phyloP scores from a whole-genome alignment of 305 asterid genomes.

The Plantago coronopus region DNA sequence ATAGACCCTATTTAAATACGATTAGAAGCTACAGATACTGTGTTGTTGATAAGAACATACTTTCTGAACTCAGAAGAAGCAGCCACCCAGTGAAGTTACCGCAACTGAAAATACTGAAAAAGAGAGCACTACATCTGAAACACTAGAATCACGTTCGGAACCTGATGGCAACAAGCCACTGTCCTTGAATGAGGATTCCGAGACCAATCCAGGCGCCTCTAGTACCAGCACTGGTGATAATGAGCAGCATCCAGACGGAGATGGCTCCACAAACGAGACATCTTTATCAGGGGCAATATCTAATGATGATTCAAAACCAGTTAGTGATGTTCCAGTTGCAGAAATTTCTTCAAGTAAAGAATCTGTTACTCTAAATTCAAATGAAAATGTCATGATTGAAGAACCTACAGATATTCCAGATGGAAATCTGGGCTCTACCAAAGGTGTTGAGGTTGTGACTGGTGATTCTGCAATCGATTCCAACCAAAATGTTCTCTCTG shows the following conservation, averaged over 20 bases:
- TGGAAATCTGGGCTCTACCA: slow-evolving; percentile 34
- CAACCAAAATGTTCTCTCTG: slow-evolving; percentile 38
- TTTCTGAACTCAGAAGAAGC: slow-evolving; percentile 52
- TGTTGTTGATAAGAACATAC: slow-evolving; percentile 22
- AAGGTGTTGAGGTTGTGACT: slow-evolving; percentile 35
- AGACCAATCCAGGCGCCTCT: slow-evolving; percentile 32
- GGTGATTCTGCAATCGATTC: slow-evolving; percentile 42
- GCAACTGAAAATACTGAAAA: slow-evolving; percentile 34
- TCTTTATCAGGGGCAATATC: slow-evolving; percentile 43
- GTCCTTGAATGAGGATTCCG: slow-evolving; percentile 34
- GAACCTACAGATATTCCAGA: slow-evolving; percentile 35
- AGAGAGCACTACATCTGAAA: slow-evolving; percentile 38
- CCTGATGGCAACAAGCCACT: slow-evolving; percentile 34
- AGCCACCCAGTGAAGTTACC: slow-evolving; percentile 45
- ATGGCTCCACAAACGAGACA: slow-evolving; percentile 40
- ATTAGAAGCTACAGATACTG: slow-evolving; percentile 15
- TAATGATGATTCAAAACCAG: slow-evolving; percentile 41
- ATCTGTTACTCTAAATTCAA: slow-evolving; percentile 32
- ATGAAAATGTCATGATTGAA: slow-evolving; percentile 36
- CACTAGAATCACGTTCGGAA: slow-evolving; percentile 41
- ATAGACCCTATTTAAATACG: slow-evolving; percentile 11
- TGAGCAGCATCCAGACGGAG: slow-evolving; percentile 43
- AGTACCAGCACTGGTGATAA: slow-evolving; percentile 31
- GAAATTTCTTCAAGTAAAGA: slow-evolving; percentile 41
- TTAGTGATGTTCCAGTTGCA: slow-evolving; percentile 35